Evolutionary conservation across 495 filamentous ascomycete species (phyloP), one percentile per base, ranked within the genome.

Genomic region (Penicilliopsis zonata): DNA sequence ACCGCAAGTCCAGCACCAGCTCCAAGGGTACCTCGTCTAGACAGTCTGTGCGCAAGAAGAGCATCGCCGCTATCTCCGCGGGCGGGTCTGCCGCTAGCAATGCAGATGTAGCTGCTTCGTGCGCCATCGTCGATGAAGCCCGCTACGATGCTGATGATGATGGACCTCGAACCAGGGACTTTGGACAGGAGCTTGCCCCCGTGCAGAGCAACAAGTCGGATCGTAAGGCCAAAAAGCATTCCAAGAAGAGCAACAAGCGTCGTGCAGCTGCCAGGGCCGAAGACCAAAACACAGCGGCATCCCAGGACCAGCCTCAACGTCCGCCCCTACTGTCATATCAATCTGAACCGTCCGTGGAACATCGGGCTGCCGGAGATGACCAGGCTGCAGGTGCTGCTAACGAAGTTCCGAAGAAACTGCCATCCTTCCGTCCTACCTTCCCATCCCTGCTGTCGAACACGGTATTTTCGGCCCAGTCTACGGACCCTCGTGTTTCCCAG

Each of bases 1-100:
- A 72, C 33, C 75, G 83, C 32, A 84, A 85, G 52, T 83, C 80
- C 0, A 86, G 77, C 44, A 63, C 66, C 6, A 78, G 78, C 42
- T 83, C 79, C 16, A 70, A 70, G 30, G 73, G 80, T 10, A 76
- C 69, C 0, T 58, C 53, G 3, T 64, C 67, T 1, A 41, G 40
- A 13, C 44, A 45, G 8, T 49, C 51, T 0, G 31, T 47, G 18
- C 46, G 43, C 9, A 55, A 52, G 26, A 42, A 41, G 9, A 38
- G 47, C 0, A 9, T 27, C n/a, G 25, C n/a, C 4, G 14, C 10
- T 27, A 13, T 27, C 5, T 12, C n/a, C 25, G 14, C 25, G 4
- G n/a, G n/a, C 25, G 25, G 25, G 10, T 59, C 41, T 40, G 53
- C 39, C 40, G 40, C 48, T 36, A 61, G 47, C 49, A 66, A 48